A percentile compares a stretch with the other conserved stretches of the same genome.
Evolutionary conservation across 495 filamentous ascomycete species (phyloP).

Genomic region (Hyphodiscus hymeniophilus): DNA sequence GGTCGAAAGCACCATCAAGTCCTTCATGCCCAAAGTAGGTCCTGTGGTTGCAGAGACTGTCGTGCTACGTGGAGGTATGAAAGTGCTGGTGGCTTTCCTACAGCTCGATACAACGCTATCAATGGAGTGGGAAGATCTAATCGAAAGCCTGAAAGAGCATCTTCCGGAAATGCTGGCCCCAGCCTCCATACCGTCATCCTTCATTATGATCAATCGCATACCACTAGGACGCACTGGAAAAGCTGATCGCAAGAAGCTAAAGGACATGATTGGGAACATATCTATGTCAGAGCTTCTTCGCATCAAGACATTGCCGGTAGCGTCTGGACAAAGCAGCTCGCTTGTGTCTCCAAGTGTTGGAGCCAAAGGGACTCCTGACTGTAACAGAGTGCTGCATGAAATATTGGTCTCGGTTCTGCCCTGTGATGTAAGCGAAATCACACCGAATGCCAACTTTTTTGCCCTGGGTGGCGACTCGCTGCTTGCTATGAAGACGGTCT

Average conservation of each 20-base stretch:
- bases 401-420: too few relatives aligned
- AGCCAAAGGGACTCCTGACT: background rate
- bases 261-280: background rate
- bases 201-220: too few relatives aligned
- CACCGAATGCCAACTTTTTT: slow-evolving; percentile 50
- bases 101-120: background rate
- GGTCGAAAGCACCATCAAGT: slow-evolving; percentile 31
- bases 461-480: slow-evolving; percentile 61
- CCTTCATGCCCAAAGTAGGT: background rate
- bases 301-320: background rate
- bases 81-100: background rate
- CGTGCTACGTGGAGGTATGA: background rate
- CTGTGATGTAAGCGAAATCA: too few relatives aligned
- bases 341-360: background rate
- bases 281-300: background rate
- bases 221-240: too few relatives aligned
- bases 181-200: too few relatives aligned
- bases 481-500: slow-evolving; percentile 58
- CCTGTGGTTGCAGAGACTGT: background rate
- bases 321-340: background rate
- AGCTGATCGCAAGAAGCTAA: background rate
- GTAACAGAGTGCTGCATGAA: too few relatives aligned
- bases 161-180: background rate
- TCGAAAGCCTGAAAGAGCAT: background rate
- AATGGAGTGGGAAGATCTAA: background rate